Percentiles rank a stretch among this genome's conserved stretches.
Evolutionary conservation across 2,329 filamentous ascomycete genomes (phyloP).

Genomic region (Truncatella angustata): DNA sequence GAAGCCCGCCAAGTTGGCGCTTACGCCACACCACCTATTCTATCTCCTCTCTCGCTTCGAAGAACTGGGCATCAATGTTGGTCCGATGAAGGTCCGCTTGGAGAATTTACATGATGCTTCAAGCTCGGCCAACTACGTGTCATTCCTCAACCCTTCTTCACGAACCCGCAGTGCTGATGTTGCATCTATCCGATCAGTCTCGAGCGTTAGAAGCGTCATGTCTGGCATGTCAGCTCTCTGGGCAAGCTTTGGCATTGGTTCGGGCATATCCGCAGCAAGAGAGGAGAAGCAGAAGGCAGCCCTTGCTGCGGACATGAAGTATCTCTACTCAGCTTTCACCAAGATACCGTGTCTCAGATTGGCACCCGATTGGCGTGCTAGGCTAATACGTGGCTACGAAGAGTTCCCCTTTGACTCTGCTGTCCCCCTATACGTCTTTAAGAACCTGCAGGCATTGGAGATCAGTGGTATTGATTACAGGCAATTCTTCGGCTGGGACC

Average conservation of each 20-base stretch:
- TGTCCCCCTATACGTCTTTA: constrained; percentile 94
- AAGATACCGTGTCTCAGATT: constrained; percentile 92
- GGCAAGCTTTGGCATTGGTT: constrained; percentile 81
- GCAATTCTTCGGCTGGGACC: constrained; percentile 97
- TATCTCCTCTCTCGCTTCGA: constrained; percentile 95
- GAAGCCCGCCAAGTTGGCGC: constrained; percentile 86
- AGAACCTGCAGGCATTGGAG: constrained; percentile 91
- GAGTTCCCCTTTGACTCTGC: constrained; percentile 98
- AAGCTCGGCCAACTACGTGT: constrained; percentile 89
- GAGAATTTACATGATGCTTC: constrained; percentile 91
- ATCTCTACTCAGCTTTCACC: constrained; percentile 96
- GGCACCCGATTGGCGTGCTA: constrained; percentile 88
- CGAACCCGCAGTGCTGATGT: constrained; percentile 77
- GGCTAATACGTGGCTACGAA: constrained; percentile 88
- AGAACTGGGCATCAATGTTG: constrained; percentile 84
- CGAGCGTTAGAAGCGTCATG: constrained; percentile 95
- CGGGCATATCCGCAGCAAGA: constrained; percentile 75
- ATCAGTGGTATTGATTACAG: constrained; percentile 95
- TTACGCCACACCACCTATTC: constrained; percentile 95
- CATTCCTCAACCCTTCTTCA: constrained; percentile 83
- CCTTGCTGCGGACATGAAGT: constrained; percentile 84
- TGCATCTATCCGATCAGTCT: constrained; percentile 91
- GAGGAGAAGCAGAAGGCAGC: constrained; percentile 88
- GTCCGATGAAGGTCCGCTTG: constrained; percentile 92
- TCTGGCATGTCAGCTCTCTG: constrained; percentile 93